Conservation (phyloP, 2,329 filamentous ascomycete genomes). For the Alternaria sp. region DNA sequence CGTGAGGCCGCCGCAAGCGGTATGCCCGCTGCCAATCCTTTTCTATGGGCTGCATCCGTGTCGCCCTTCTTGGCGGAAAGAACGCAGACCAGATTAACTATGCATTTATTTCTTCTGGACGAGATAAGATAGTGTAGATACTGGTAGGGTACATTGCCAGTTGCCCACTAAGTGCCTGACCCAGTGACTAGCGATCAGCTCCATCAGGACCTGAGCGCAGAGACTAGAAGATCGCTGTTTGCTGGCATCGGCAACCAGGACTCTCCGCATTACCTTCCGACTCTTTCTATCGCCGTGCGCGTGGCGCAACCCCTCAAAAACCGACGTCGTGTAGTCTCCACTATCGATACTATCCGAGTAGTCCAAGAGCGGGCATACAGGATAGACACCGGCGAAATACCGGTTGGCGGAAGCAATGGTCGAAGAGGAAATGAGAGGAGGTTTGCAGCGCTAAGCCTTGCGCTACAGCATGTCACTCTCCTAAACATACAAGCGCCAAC, state of each 20-base stretch:
- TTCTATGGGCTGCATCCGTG: background rate
- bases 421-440: conserved; percentile 11
- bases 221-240: background rate
- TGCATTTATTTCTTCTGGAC: background rate
- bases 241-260: background rate
- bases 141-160: background rate
- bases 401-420: conserved; percentile 21
- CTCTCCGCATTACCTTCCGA: background rate
- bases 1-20: background rate
- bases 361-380: background rate
- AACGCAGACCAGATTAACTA: background rate
- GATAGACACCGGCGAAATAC: conserved; percentile 15
- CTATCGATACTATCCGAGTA: background rate
- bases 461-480: conserved; percentile 7
- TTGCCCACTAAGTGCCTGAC: background rate
- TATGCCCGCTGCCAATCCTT: conserved; percentile 4
- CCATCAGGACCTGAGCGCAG: background rate
- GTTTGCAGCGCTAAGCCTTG: conserved; percentile 23
- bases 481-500: conserved; percentile 11
- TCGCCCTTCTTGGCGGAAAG: background rate
- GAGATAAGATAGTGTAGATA: background rate
- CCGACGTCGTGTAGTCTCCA: background rate
- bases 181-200: background rate
- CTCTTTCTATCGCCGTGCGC: background rate
- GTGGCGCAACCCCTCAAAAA: background rate